Percentiles rank a stretch among this genome's conserved stretches.
phyloP scores from a whole-genome alignment of 1,139 yeast genomes.

The Sugiyamaella grinbergsii region DNA sequence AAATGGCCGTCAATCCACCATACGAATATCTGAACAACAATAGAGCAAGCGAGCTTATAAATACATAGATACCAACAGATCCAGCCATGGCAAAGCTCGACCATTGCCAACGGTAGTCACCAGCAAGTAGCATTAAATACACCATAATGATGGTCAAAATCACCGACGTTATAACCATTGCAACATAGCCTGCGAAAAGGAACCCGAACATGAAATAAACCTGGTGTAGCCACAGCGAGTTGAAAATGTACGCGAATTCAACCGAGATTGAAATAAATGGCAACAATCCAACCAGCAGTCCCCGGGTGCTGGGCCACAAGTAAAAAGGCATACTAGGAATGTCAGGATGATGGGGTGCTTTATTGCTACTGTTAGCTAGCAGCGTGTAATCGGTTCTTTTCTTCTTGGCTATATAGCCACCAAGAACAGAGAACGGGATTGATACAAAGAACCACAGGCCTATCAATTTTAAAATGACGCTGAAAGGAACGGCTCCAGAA shows the following conservation, averaged over 20 bases:
- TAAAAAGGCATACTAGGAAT: slow-evolving; percentile 90
- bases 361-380: neutral
- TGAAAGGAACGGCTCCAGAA: slow-evolving; percentile 93
- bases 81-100: slow-evolving; percentile 85
- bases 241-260: slow-evolving; percentile 83
- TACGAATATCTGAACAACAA: slow-evolving; percentile 55
- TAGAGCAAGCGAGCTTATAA: slow-evolving; percentile 71
- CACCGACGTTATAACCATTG: slow-evolving; percentile 79
- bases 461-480: slow-evolving; percentile 80
- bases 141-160: slow-evolving; percentile 78
- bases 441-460: slow-evolving; percentile 83
- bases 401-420: slow-evolving; percentile 76
- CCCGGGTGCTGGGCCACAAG: slow-evolving; percentile 63
- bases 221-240: slow-evolving; percentile 91
- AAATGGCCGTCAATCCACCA: slow-evolving; percentile 73
- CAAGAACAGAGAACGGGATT: slow-evolving; percentile 77
- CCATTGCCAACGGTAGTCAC: slow-evolving; percentile 98
- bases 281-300: slow-evolving; percentile 85
- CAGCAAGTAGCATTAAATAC: slow-evolving; percentile 85
- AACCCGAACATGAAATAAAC: slow-evolving; percentile 97
- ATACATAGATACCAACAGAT: slow-evolving; percentile 81
- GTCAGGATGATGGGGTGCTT: slow-evolving; percentile 68
- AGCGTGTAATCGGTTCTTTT: slow-evolving; percentile 39
- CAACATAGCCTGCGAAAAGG: slow-evolving; percentile 77
- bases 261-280: slow-evolving; percentile 95